phyloP scores from a whole-genome alignment of 2,329 filamentous ascomycete genomes.

The Aspergillus arachidicola region DNA sequence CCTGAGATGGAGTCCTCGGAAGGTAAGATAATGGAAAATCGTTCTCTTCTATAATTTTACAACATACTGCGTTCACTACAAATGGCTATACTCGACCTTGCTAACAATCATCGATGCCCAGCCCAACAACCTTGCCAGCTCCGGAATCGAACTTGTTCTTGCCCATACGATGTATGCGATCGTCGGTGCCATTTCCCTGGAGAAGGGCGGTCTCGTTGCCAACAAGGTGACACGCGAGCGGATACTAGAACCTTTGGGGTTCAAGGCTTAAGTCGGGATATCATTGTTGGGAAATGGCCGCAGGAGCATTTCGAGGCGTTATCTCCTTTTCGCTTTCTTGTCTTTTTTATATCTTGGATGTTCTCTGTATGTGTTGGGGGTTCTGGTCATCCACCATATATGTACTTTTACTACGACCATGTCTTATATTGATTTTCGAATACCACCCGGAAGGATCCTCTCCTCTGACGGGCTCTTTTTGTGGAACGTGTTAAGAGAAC shows the following conservation, averaged over 20 bases:
- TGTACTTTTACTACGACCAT: slow-evolving; percentile 38
- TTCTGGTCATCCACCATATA: slow-evolving; percentile 27
- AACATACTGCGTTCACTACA: neutral
- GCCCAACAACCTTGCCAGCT: slow-evolving; percentile 69
- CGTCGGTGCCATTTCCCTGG: slow-evolving; percentile 84
- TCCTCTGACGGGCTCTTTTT: neutral
- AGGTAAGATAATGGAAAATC: slow-evolving; percentile 58
- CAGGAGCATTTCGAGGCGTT: slow-evolving; percentile 44
- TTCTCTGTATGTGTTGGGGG: slow-evolving; percentile 24
- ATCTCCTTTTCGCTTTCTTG: slow-evolving; percentile 23
- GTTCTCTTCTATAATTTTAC: neutral
- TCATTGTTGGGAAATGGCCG: slow-evolving; percentile 24
- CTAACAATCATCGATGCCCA: slow-evolving; percentile 30
- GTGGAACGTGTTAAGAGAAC: neutral
- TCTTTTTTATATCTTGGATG: slow-evolving; percentile 23
- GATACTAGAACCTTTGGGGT: slow-evolving; percentile 62
- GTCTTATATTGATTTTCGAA: slow-evolving; percentile 27
- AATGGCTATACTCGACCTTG: neutral
- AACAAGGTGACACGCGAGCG: slow-evolving; percentile 74
- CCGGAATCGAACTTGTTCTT: slow-evolving; percentile 74
- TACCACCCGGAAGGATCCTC: slow-evolving; percentile 23
- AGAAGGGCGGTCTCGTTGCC: slow-evolving; percentile 79
- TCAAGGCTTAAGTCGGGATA: slow-evolving; percentile 31
- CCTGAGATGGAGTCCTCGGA: slow-evolving; percentile 83
- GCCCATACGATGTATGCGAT: slow-evolving; percentile 81